Percentiles rank a stretch among this genome's conserved stretches.
phyloP scores from a whole-genome alignment of 2,329 filamentous ascomycete species.

The Aureobasidium vineae region DNA sequence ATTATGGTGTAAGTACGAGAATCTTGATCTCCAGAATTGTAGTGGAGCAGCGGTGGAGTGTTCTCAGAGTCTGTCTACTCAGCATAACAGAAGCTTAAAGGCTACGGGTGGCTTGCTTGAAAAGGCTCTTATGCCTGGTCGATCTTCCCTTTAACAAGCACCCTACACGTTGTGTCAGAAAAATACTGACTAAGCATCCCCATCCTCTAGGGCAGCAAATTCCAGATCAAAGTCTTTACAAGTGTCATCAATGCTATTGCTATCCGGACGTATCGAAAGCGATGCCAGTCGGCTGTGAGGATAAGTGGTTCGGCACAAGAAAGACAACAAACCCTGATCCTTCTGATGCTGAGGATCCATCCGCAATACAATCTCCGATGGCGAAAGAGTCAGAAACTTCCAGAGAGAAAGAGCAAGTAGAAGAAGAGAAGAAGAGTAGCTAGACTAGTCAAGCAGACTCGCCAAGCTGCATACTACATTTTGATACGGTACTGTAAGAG shows the following conservation, averaged over 20 bases:
- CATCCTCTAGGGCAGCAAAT: neutral
- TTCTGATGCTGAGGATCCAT: neutral
- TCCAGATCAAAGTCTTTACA: neutral
- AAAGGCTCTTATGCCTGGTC: too few relatives aligned
- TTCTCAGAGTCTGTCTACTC: neutral
- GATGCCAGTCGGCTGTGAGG: neutral
- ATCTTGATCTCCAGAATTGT: neutral
- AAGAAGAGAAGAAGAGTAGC: neutral
- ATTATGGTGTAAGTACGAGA: neutral
- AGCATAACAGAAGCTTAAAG: neutral
- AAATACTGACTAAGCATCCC: neutral
- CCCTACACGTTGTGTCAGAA: too few relatives aligned
- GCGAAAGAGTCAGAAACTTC: neutral
- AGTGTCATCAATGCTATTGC: conserved; percentile 2
- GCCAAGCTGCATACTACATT: too few relatives aligned
- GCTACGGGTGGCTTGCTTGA: too few relatives aligned
- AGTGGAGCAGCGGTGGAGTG: too few relatives aligned
- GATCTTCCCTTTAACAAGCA: too few relatives aligned
- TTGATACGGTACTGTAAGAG: neutral
- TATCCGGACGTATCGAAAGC: neutral
- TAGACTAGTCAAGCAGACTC: neutral
- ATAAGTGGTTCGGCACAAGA: too few relatives aligned
- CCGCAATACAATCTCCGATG: neutral
- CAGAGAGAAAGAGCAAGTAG: neutral
- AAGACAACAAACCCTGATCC: neutral